Percentiles rank a stretch among this genome's conserved stretches.
Evolutionary conservation across 1,284 basidiomycete species (phyloP).

Genomic region (Retiboletus flavoniger): DNA sequence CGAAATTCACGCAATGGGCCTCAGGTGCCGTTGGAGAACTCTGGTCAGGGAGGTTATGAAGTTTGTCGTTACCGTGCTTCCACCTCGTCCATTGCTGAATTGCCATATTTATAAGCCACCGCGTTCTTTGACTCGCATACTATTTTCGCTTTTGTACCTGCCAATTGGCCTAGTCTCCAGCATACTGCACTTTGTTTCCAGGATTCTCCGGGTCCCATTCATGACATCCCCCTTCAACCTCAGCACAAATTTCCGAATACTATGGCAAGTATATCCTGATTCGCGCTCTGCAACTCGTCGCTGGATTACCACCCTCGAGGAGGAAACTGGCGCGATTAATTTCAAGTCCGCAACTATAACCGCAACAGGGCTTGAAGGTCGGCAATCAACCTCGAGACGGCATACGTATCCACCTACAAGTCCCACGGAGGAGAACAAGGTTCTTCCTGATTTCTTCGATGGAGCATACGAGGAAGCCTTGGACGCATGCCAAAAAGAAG

Average conservation of each 20-base stretch:
- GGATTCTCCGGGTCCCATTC: conserved; percentile 52
- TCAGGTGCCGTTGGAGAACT: conserved; percentile 55
- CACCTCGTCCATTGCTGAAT: not conserved
- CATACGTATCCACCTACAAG: conserved; percentile 28
- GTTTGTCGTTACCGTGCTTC: conserved; percentile 4
- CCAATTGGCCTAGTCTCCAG: conserved; percentile 50
- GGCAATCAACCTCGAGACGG: conserved; percentile 26
- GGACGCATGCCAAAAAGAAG: conserved; percentile 66
- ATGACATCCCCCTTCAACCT: conserved; percentile 44
- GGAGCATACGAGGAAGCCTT: conserved; percentile 85
- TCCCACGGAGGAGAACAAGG: conserved; percentile 41
- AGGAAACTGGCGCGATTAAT: conserved; percentile 73
- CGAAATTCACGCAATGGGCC: conserved; percentile 25
- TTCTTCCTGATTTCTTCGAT: conserved; percentile 77
- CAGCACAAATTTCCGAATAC: conserved; percentile 43
- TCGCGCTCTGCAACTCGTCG: conserved; percentile 58
- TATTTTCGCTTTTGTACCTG: conserved; percentile 40
- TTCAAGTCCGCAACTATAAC: conserved; percentile 39
- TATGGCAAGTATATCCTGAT: conserved; percentile 36
- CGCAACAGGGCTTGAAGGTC: conserved; percentile 39
- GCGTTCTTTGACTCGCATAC: conserved; percentile 12
- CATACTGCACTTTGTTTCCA: conserved; percentile 54
- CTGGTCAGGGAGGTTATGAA: conserved; percentile 36
- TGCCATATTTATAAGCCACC: not conserved
- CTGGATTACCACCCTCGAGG: conserved; percentile 76